phyloP scores from a whole-genome alignment of 78 protist genomes.

The Dictyostelium intermedium region DNA sequence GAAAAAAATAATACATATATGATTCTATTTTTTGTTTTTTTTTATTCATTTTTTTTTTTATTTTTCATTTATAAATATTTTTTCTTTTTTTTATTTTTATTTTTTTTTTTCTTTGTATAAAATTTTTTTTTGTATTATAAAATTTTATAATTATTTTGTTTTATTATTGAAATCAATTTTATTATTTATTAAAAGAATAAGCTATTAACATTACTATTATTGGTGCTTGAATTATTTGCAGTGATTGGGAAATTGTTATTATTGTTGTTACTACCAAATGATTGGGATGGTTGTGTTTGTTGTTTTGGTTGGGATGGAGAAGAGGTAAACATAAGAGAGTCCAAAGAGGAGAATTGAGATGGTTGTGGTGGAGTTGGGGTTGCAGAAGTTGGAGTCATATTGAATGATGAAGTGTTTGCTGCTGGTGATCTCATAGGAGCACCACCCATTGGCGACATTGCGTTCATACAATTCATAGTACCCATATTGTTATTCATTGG shows the following conservation, averaged over 20 bases:
- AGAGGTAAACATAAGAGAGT: conserved; percentile 49
- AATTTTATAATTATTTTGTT: not conserved
- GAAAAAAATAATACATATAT: no score
- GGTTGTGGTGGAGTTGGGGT: conserved; percentile 8
- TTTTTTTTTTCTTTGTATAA: not conserved
- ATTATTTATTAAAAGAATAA: conserved; percentile 10
- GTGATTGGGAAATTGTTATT: conserved; percentile 20
- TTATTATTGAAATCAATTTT: not conserved
- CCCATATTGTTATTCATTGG: not conserved
- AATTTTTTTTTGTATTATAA: no score
- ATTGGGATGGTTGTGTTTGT: not conserved
- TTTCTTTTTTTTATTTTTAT: not conserved
- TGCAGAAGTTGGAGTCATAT: not conserved
- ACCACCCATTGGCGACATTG: conserved; percentile 30
- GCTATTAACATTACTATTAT: conserved; percentile 9
- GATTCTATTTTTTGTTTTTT: not conserved
- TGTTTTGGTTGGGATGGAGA: conserved; percentile 18
- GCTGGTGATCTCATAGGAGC: not conserved
- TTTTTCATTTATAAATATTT: not conserved
- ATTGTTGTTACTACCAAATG: conserved; percentile 11
- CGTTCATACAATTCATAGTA: conserved; percentile 22
- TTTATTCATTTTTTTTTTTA: not conserved
- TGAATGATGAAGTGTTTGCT: not conserved
- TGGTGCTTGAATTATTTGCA: not conserved
- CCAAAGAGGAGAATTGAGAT: conserved; percentile 56